These are phyloP conservation scores for Cucurbita ficifolia DNA, from an alignment of 306 rosid genomes.

Conservation along the genomic window DNA sequence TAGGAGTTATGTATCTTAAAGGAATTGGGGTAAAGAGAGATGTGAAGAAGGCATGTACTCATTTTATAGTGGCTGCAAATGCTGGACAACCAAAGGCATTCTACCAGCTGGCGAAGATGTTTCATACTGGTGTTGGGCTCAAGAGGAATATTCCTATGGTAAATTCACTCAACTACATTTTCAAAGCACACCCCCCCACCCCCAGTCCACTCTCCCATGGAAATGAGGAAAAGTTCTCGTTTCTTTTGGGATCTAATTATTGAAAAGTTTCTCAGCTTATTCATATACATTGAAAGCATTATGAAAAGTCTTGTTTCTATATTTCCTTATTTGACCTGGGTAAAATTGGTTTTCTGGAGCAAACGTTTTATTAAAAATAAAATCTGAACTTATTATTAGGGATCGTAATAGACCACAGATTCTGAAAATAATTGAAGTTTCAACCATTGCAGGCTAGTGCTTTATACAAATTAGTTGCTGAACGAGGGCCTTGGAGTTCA, in stretches of 20 bases:
- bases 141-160: constrained; percentile 73
- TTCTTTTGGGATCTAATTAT: background rate
- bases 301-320: background rate
- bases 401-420: background rate
- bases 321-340: background rate
- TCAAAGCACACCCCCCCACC: background rate
- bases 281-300: background rate
- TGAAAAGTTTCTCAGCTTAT: background rate
- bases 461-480: constrained; percentile 83
- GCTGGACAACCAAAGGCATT: constrained; percentile 94
- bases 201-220: too few relatives aligned
- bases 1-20: constrained; percentile 87
- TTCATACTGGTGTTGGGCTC: constrained; percentile 86
- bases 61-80: constrained; percentile 66
- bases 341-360: background rate
- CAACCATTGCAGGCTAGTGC: constrained; percentile 61
- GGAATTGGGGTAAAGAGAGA: constrained; percentile 93
- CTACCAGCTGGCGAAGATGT: constrained; percentile 97
- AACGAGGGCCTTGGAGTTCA: constrained; percentile 97
- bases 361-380: background rate
- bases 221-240: too few relatives aligned
- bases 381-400: background rate
- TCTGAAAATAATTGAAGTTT: background rate
- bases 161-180: constrained; percentile 5
- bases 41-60: constrained; percentile 55